Percentiles rank a stretch among this genome's conserved stretches.
These are phyloP conservation scores for Haplographium delicatum DNA, from an alignment of 495 filamentous ascomycete genomes.

Conservation along the genomic window DNA sequence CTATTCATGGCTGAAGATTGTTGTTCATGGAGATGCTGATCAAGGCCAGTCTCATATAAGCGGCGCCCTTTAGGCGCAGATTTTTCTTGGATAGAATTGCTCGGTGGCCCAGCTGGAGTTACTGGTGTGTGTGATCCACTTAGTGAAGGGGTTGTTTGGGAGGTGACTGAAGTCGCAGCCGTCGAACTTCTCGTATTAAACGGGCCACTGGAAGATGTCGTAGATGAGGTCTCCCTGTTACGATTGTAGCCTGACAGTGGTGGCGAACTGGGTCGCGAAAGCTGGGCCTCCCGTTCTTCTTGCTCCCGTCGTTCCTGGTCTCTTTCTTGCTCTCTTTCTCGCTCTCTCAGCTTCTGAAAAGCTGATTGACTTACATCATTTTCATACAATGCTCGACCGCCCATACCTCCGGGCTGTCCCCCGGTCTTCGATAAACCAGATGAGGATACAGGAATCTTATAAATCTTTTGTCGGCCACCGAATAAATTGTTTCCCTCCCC, in stretches of 20 bases:
- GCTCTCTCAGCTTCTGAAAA: constrained; percentile 68
- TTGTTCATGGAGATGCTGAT: constrained; percentile 75
- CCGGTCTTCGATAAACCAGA: constrained; percentile 37
- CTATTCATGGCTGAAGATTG: constrained; percentile 71
- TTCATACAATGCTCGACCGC: constrained; percentile 73
- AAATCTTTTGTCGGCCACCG: constrained; percentile 93
- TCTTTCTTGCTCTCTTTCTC: constrained; percentile 49
- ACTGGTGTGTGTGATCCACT: constrained; percentile 40
- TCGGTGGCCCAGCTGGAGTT: constrained; percentile 27
- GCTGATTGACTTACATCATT: constrained; percentile 75
- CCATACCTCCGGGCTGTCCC: constrained; percentile 46
- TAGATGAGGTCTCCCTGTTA: constrained; percentile 81
- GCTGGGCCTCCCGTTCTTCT: constrained; percentile 34
- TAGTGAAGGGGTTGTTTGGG: constrained; percentile 52
- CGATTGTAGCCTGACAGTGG: constrained; percentile 58
- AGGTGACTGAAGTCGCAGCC: constrained; percentile 88
- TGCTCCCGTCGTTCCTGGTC: constrained; percentile 30
- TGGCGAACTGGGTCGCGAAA: constrained; percentile 52
- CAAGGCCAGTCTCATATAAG: constrained; percentile 81
- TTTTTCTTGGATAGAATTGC: constrained; percentile 35
- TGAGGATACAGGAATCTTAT: constrained; percentile 68
- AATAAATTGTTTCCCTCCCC: constrained; percentile 92
- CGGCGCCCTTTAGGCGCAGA: constrained; percentile 61
- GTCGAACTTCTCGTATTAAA: constrained; percentile 72
- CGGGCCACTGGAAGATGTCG: constrained; percentile 66